Conservation (phyloP, 371 early-diverging fungal genomes). For the Smittium culicis region DNA sequence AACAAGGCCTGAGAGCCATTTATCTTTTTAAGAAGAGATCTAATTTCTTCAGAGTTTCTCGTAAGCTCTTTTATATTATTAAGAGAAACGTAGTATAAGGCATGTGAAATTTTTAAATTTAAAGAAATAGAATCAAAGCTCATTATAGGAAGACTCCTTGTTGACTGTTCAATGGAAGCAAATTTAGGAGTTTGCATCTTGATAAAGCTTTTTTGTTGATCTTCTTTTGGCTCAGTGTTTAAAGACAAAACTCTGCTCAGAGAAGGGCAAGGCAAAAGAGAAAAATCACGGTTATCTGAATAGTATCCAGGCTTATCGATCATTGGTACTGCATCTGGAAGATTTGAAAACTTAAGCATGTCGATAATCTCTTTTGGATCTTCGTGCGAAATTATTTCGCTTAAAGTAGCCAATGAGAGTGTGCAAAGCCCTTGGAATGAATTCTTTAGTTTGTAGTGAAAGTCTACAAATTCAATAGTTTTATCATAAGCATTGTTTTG, state of each 20-base stretch:
- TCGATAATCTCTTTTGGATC: conserved; percentile 5
- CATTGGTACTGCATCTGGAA: not conserved
- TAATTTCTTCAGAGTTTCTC: not conserved
- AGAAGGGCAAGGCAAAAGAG: conserved; percentile 8
- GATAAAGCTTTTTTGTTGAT: not conserved
- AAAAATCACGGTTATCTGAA: conserved; percentile 11
- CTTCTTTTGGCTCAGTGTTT: not conserved
- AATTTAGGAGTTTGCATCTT: not conserved
- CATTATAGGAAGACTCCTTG: conserved; percentile 4
- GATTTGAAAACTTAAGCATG: conserved; percentile 7
- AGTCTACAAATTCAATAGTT: conserved; percentile 74
- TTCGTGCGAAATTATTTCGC: not conserved
- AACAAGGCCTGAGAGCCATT: not conserved
- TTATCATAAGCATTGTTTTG: conserved; percentile 75
- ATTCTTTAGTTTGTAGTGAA: conserved; percentile 48
- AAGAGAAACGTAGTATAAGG: not conserved
- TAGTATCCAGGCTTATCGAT: not conserved
- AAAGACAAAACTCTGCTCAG: not conserved
- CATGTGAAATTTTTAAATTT: not conserved
- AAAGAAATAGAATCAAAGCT: not conserved
- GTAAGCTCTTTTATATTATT: not conserved
- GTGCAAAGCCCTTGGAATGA: conserved; percentile 58
- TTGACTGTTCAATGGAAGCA: not conserved
- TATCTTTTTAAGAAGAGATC: not conserved
- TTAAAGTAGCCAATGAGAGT: conserved; percentile 9